Conservation (phyloP, 2,329 filamentous ascomycete genomes). For the Colletotrichum melonis region DNA sequence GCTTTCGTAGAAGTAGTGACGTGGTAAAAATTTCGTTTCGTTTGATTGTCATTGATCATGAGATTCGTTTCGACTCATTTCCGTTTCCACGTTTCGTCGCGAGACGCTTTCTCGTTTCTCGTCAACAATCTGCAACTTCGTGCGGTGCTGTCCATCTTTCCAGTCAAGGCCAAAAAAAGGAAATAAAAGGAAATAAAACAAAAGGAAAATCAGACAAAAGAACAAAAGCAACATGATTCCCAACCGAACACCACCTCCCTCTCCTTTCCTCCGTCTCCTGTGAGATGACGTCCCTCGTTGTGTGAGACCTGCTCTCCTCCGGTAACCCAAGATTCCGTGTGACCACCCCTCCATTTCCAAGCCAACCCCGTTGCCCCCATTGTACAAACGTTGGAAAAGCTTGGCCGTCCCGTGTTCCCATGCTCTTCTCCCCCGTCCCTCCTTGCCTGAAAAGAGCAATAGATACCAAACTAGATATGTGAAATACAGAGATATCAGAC, state of each 20-base stretch:
- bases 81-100: conserved; percentile 30
- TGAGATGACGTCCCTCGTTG: conserved; percentile 25
- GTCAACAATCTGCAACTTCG: conserved; percentile 12
- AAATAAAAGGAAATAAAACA: conserved; percentile 24
- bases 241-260: neutral
- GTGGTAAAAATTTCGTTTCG: conserved; percentile 6
- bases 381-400: conserved; percentile 27
- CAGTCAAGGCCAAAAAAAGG: neutral
- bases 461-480: conserved; percentile 39
- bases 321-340: neutral
- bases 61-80: conserved; percentile 32
- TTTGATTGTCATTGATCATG: conserved; percentile 23
- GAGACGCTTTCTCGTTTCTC: conserved; percentile 26
- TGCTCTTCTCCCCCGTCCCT: neutral
- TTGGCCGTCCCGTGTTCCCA: conserved; percentile 24
- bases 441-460: conserved; percentile 34
- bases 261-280: neutral
- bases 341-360: neutral
- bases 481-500: conserved; percentile 30
- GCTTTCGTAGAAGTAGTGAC: conserved; percentile 21
- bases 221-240: conserved; percentile 36
- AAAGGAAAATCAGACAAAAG: conserved; percentile 38
- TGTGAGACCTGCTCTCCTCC: conserved; percentile 36
- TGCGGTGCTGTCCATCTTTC: neutral
- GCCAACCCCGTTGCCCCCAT: neutral